These are phyloP conservation scores for Asterionellopsis glacialis DNA, from an alignment of 108 stramenopile genomes.

Conservation along the genomic window DNA sequence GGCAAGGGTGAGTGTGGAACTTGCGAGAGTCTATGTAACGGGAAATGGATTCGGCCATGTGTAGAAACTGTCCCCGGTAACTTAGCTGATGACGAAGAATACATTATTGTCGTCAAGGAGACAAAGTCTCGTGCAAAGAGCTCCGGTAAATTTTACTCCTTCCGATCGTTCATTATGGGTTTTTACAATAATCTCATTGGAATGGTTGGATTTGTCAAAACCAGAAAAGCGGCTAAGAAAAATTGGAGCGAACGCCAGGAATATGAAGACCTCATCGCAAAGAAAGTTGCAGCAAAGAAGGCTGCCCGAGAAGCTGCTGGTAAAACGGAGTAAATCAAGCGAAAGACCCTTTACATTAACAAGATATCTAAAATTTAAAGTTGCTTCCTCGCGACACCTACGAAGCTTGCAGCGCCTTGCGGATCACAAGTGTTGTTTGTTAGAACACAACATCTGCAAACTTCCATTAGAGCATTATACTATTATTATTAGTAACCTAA, in stretches of 20 bases:
- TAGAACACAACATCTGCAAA: too few relatives aligned
- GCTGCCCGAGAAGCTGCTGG: constrained; percentile 12
- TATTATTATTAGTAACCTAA: too few relatives aligned
- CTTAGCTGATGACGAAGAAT: constrained; percentile 20
- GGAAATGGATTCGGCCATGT: constrained; percentile 84
- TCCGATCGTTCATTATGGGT: constrained; percentile 70
- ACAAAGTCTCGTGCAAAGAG: constrained; percentile 47
- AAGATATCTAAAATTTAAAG: too few relatives aligned
- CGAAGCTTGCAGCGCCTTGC: too few relatives aligned
- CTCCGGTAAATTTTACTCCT: constrained; percentile 69
- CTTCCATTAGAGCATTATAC: too few relatives aligned
- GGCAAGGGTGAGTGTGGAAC: constrained; percentile 93
- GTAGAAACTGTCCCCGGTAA: constrained; percentile 48
- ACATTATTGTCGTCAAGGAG: constrained; percentile 58
- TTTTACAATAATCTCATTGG: constrained; percentile 84
- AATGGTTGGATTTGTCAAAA: constrained; percentile 81
- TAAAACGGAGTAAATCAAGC: too few relatives aligned
- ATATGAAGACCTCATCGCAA: constrained; percentile 59
- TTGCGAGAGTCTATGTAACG: constrained; percentile 75
- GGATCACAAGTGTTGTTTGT: too few relatives aligned
- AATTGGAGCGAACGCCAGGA: constrained; percentile 71
- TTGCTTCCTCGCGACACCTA: too few relatives aligned
- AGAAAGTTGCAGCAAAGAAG: constrained; percentile 53
- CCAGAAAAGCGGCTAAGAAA: constrained; percentile 52
- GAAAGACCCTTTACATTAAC: too few relatives aligned